A percentile compares a stretch with the other conserved stretches of the same genome.
phyloP scores from a whole-genome alignment of 306 rosid genomes.

The Cicer arietinum region DNA sequence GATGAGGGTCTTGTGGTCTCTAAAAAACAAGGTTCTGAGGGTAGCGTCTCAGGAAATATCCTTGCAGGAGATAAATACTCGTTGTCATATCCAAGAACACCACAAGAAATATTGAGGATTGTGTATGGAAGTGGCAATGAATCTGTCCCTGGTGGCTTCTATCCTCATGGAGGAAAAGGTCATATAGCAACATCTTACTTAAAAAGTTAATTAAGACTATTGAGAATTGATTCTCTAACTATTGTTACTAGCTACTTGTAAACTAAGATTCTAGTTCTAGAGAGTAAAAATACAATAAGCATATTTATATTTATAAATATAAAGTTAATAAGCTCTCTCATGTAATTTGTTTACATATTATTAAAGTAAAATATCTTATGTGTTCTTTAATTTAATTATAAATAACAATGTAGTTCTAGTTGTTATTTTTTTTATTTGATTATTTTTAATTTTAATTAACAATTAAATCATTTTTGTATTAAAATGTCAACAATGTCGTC shows the following conservation, averaged over 20 bases:
- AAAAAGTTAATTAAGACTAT: neutral
- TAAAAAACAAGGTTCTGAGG: slow-evolving; percentile 52
- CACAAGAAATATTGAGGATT: slow-evolving; percentile 73
- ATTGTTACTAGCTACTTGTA: neutral
- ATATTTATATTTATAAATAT: no score
- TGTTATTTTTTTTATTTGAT: no score
- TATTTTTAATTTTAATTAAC: no score
- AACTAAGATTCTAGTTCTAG: neutral
- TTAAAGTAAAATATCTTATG: no score
- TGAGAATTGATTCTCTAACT: neutral
- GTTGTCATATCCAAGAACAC: slow-evolving; percentile 63
- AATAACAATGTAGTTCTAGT: no score
- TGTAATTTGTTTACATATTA: no score
- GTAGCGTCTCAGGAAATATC: slow-evolving; percentile 53
- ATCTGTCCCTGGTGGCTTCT: slow-evolving; percentile 72
- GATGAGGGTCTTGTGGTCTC: slow-evolving; percentile 82
- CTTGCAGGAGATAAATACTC: slow-evolving; percentile 63
- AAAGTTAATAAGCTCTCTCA: no score
- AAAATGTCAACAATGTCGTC: no score
- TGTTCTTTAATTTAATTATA: no score
- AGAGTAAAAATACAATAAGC: neutral
- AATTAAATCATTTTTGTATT: no score
- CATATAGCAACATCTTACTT: slow-evolving; percentile 56
- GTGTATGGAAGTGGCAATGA: slow-evolving; percentile 69
- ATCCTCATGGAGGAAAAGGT: slow-evolving; percentile 72